Base-by-base conservation (phyloP, 768 basidiomycete species). In the Termitomyces sp. region DNA sequence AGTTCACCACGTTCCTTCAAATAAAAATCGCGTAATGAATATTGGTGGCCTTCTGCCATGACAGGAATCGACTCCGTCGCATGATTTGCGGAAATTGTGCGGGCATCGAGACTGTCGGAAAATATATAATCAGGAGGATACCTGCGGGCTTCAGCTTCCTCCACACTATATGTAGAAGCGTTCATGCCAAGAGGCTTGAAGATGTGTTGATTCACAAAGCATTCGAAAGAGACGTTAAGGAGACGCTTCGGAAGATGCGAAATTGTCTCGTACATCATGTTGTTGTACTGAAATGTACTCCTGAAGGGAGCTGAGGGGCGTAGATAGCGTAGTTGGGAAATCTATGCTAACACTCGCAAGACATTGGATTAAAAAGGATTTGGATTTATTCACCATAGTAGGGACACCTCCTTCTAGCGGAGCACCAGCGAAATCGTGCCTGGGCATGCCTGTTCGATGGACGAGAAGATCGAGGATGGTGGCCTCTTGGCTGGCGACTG, bases 211-310 rank as follows among this genome's bases (percentile, higher is more conserved):
- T 66, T 36, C 60, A 81, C 69, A 61, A 77, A 80, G 0, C 74
- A 75, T 60, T 77, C 77, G 53, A 74, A 80, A 0, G 75, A 67
- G 52, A 77, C 73, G 49, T 78, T 77, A 57, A 79, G 71, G 25
- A 81, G 70, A 1, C 75, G 63, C 14, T 66, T 63, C 0, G 77
- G 74, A 9, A 82, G 75, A 60, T 76, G 72, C 4, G 78, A 78
- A 0, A 80, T 65, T 1, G 76, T 72, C 59, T 75, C 74, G 59
- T 76, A 81, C 78, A 79, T 79, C 57, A 80, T 68, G 61, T 81
- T 79, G 67, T 78, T 80, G 64, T 80, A 81, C 57, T 79, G 79
- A 59, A 77, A 79, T 9, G 74, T 77, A 57, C 77, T 73, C 5
- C 80, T 68, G 56, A 77, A 71, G 36, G 72, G 71, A 2, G 80